Percentiles rank a stretch among this genome's conserved stretches.
Evolutionary conservation across 2,329 filamentous ascomycete species (phyloP).

Genomic region (Nemania abortiva): DNA sequence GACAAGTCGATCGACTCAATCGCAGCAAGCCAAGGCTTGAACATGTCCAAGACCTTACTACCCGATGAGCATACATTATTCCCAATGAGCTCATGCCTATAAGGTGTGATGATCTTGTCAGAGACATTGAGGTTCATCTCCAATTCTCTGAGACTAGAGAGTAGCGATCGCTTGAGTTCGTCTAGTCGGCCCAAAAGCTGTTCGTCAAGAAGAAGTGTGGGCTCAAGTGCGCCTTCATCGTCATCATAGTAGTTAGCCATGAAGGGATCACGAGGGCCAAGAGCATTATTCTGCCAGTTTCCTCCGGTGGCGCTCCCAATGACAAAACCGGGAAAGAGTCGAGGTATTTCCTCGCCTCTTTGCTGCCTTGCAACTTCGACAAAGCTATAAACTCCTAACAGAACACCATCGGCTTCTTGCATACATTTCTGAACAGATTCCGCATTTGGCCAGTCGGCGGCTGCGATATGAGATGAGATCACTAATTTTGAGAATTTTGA

Average conservation of each 20-base stretch:
- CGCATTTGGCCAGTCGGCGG: constrained; percentile 92
- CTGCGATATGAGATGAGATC: constrained; percentile 96
- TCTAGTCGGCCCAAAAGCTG: constrained; percentile 85
- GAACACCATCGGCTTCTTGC: constrained; percentile 95
- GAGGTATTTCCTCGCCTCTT: constrained; percentile 89
- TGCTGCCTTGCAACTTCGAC: constrained; percentile 96
- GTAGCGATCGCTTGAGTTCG: constrained; percentile 84
- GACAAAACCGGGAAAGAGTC: constrained; percentile 94
- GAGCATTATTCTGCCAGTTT: constrained; percentile 83
- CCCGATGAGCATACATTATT: constrained; percentile 85
- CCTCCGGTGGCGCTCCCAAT: constrained; percentile 86
- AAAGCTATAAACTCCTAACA: constrained; percentile 94
- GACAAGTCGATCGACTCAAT: constrained; percentile 94
- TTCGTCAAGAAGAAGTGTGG: constrained; percentile 78
- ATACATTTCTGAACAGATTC: constrained; percentile 96
- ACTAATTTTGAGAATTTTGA: constrained; percentile 99
- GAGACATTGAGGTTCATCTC: constrained; percentile 84
- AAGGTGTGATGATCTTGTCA: constrained; percentile 84
- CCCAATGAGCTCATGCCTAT: constrained; percentile 82
- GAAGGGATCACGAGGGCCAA: constrained; percentile 75
- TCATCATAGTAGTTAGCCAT: constrained; percentile 89
- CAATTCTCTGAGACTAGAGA: constrained; percentile 86
- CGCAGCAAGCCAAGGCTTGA: constrained; percentile 88
- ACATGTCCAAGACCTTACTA: constrained; percentile 85
- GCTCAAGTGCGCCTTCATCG: constrained; percentile 78